Evolutionary conservation across 1,284 basidiomycete genomes (phyloP).

Genomic region (Peniophora sp.): DNA sequence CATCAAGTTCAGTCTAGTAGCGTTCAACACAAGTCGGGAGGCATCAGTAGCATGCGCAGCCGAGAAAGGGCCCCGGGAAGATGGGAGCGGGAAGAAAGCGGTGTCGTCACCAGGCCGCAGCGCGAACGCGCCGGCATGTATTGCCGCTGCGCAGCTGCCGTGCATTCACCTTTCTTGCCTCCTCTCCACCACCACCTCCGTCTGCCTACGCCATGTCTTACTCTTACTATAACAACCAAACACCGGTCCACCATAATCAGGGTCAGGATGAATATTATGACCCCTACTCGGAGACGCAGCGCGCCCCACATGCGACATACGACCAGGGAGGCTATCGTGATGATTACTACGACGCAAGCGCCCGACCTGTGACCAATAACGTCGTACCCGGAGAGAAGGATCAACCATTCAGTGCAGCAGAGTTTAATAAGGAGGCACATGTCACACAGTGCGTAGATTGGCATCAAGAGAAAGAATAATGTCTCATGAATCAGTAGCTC

Average conservation of each 20-base stretch:
- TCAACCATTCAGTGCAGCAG: background rate
- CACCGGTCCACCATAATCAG: background rate
- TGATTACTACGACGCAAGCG: background rate
- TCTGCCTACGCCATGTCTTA: background rate
- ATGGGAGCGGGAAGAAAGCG: background rate
- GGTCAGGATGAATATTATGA: background rate
- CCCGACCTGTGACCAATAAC: background rate
- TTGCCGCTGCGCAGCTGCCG: background rate
- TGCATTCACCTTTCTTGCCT: background rate
- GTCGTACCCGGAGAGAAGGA: background rate
- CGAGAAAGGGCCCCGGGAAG: too few species aligned
- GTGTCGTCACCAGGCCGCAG: background rate
- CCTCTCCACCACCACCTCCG: background rate
- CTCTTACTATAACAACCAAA: background rate
- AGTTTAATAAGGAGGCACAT: background rate
- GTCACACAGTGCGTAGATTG: background rate
- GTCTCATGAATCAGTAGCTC: slow-evolving; percentile 6
- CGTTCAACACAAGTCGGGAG: too few species aligned
- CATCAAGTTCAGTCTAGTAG: too few species aligned
- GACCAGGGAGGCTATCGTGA: background rate
- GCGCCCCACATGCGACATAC: background rate
- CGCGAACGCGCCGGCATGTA: background rate
- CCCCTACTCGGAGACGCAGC: background rate
- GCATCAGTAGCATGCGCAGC: too few species aligned
- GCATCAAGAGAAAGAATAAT: slow-evolving; percentile 7